Conservation (phyloP, 441 rosid genomes). For the Gossypium davidsonii region DNA sequence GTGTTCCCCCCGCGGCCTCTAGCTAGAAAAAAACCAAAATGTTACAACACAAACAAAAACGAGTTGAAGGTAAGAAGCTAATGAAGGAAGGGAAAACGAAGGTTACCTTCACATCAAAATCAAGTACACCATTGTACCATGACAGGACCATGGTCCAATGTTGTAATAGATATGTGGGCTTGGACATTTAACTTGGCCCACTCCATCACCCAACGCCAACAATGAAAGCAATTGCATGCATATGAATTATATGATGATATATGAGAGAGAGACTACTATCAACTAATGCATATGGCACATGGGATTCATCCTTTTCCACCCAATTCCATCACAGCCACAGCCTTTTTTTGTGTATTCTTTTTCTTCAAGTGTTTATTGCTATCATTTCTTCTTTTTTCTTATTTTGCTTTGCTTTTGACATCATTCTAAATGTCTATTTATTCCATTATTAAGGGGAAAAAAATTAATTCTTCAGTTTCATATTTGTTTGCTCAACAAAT, state of each 20-base stretch:
- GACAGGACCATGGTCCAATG: background rate
- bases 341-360: background rate
- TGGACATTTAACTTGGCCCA: background rate
- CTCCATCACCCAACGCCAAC: background rate
- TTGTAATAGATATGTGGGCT: background rate
- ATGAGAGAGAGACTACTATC: background rate
- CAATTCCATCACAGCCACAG: background rate
- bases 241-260: background rate
- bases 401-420: background rate
- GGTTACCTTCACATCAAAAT: background rate
- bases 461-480: background rate
- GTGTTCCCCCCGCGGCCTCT: background rate
- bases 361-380: background rate
- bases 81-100: background rate
- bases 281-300: background rate
- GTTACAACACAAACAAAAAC: background rate
- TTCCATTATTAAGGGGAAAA: background rate
- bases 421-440: background rate
- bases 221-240: background rate
- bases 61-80: background rate
- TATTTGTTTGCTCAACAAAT: background rate
- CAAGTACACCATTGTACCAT: background rate
- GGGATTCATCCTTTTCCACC: conserved; percentile 1
- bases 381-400: background rate
- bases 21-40: background rate